Evolutionary conservation across 352 stramenopile genomes (phyloP).

Genomic region (Pythium phragmiticola): DNA sequence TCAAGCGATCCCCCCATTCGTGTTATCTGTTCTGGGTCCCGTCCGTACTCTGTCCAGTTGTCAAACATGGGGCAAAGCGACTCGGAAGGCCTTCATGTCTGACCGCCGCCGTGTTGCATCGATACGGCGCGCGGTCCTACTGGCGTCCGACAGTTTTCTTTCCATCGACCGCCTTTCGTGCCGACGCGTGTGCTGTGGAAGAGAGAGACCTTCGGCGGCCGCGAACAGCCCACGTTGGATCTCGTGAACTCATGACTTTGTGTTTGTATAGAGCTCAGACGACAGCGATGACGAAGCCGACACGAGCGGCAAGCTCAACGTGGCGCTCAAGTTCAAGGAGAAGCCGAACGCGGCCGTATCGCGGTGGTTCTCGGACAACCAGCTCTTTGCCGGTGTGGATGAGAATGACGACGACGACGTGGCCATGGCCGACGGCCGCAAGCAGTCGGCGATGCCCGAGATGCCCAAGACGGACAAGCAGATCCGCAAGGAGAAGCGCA

Average conservation of each 20-base stretch:
- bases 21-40: constrained; percentile 91
- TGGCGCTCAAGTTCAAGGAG: constrained; percentile 75
- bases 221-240: background rate
- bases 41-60: constrained; percentile 90
- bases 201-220: background rate
- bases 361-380: constrained; percentile 85
- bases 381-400: constrained; percentile 76
- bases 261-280: constrained; percentile 71
- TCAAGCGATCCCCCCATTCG: constrained; percentile 58
- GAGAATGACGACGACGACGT: constrained; percentile 39
- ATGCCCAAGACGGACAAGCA: constrained; percentile 99
- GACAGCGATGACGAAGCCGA: constrained; percentile 39
- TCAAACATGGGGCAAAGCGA: constrained; percentile 88
- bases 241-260: background rate
- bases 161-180: background rate
- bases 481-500: constrained; percentile 95
- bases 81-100: constrained; percentile 80
- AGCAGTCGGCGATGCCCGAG: constrained; percentile 37
- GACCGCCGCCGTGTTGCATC: constrained; percentile 40
- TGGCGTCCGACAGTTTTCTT: constrained; percentile 60
- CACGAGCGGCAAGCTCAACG: constrained; percentile 53
- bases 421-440: constrained; percentile 11
- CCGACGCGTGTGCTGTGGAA: background rate
- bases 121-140: constrained; percentile 60
- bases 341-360: constrained; percentile 73